Evolutionary conservation across 2,329 filamentous ascomycete species (phyloP), one percentile per base, ranked within the genome.

Genomic region (Mariannaea sp.): DNA sequence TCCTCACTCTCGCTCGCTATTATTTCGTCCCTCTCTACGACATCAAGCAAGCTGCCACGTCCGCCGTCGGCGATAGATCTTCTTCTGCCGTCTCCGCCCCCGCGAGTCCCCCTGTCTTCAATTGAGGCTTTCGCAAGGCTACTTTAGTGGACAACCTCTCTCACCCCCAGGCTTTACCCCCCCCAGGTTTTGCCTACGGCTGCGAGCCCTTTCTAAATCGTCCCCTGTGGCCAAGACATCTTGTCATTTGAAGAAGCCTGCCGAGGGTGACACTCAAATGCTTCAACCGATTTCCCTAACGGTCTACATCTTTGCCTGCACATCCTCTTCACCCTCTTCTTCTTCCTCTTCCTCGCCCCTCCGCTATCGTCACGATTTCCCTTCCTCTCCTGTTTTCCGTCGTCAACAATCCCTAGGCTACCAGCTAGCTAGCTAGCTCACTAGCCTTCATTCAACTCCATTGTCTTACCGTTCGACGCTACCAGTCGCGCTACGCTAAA

Each of bases 391-490:
- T 24, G 8, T 19, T 16, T 17, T 17, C 36, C 36, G 30, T 36
- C 13, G 16, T 30, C 38, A 42, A 35, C 36, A 16, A 36, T 33
- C 35, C 22, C 35, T 26, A 17, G n/a, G n/a, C n/a, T 39, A 41
- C 33, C 36, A 46, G 26, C 39, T 48, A 56, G 47, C 56, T n/a
- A n/a, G n/a, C n/a, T n/a, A n/a, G n/a, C n/a, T n/a, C n/a, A n/a
- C n/a, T n/a, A n/a, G n/a, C 49, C 30, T 27, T 41, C 29, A 38
- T 30, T 27, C 43, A 30, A 46, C 39, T 39, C 42, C 20, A 47
- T 48, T 47, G 30, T 48, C 58, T 36, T 39, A 41, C 56, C 48
- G 49, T 48, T 44, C 30, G 22, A 20, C 50, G 57, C 49, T 56
- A 40, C 59, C 44, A 38, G 43, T 26, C 32, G 32, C 44, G 33